Evolutionary conservation across 2,329 filamentous ascomycete species (phyloP), one percentile per base, ranked within the genome.

Genomic region (Trichoderma gracile): DNA sequence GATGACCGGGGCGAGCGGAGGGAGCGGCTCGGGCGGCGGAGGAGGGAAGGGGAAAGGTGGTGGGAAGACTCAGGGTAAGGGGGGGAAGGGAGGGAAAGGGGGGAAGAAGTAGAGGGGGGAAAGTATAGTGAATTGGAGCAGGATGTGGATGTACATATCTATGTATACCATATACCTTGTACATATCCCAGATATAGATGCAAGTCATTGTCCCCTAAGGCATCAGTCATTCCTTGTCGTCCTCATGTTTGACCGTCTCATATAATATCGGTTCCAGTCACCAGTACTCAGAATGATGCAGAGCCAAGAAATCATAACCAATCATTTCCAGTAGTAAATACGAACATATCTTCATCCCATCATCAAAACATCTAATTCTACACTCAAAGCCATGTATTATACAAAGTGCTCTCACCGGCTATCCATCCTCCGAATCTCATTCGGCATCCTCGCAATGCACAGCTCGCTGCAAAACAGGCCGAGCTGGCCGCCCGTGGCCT

Each of bases 401-500:
- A n/a, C n/a, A n/a, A n/a, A n/a, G n/a, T n/a, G n/a, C n/a, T n/a
- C 30, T 62, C 47, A 67, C 23, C 61, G 61, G 38, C 21, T 64
- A 30, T 71, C 81, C 25, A 86, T 80, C 49, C 77, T 76, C 72
- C 82, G 81, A 64, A 88, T 83, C 57, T 87, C 82, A 71, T 87
- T 80, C 1, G 84, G 84, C 78, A 84, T 85, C 38, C 86, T 78
- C 33, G 81, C 81, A 64, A 89, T 85, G 70, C 86, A 89, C 71
- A 96, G 75, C 74, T 87, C 86, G 68, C 88, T 79, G 72, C 90
- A 93, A 74, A 95, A 95, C 67, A 86, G 80, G 0, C 90, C 89
- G 84, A 90, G 93, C 68, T 94, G 89, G 1, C 89, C 86, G 67
- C 84, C 87, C 0, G 92, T 91, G 47, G 90, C 90, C 59, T 93